Base-by-base conservation (phyloP, 495 filamentous ascomycete genomes). In the Podospora australis region DNA sequence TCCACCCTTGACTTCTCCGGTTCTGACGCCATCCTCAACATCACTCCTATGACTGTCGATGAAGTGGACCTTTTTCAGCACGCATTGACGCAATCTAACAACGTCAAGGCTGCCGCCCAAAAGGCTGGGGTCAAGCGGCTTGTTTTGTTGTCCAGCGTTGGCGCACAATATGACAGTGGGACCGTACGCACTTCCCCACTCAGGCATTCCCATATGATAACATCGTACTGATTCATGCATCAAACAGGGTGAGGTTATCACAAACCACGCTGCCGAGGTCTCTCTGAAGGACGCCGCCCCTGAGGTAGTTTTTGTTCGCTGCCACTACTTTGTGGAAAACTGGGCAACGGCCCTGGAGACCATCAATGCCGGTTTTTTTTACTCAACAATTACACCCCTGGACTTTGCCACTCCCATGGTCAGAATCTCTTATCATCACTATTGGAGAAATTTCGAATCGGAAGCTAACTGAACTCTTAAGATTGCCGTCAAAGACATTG, bases 281-380 rank as follows among this genome's bases (percentile, higher is more conserved):
- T 4, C 29, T 34, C 29, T 60, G 4, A 9, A 26, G 1, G 56
- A 55, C 17, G 34, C 52, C 16, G 39, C 46, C 2, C 42, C 38
- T 21, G 52, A 61, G 36, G 47, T 13, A 26, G 46, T 61, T 11
- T 53, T 61, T 35, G 49, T 64, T 16, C 57, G 60, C 10, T 46
- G 44, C 40, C 24, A 22, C n/a, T 61, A 54, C 42, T 60, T 64
- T 21, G 59, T 61, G 55, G 55, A 64, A 40, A 64, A 58, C 46
- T 61, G 52, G 52, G 52, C 36, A 5, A 35, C 35, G 28, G 17
- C 26, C 11, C 2, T 59, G 6, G 41, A 53, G 32, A 59, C 49
- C 1, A 19, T 64, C 28, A 20, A 29, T 9, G 20, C 39, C 3
- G 34, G 40, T 7, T 64, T 59, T 53, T 53, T 61, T 39, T 56